Evolutionary conservation across 306 rosid species (phyloP), one percentile per base, ranked within the genome.

Genomic region (Cicer cuneatum): DNA sequence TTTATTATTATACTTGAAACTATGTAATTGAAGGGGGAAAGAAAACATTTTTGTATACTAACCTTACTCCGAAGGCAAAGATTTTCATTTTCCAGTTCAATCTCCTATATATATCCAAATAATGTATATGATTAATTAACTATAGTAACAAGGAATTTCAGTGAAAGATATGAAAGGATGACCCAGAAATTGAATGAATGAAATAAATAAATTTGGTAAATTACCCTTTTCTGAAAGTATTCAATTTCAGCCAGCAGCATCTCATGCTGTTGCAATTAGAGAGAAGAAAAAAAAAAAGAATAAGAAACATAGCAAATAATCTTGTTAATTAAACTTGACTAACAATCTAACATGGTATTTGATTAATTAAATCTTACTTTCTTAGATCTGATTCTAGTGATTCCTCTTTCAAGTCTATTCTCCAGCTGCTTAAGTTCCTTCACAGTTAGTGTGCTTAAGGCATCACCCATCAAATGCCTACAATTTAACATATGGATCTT

Each of bases 401-500:
- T 79, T 74, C 93, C 96, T 80, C 94, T 86, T 80, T 89, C 96
- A 73, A 93, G 92, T 75, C 92, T 89, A 57, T 84, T 93, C 86
- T 93, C 97, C 35, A 93, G 75, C 78, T 93, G 98, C 87, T 93
- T 91, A 5, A 86, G 89, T 56, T 93, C 98, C 79, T 91, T 93
- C 56, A 89, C 88, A 5, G 82, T 87, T 35, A 93, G 81, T 53
- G 92, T 80, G 87, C 93, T 86, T 83, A 91, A 75, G 56, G 92
- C 86, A 80, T 91, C 98, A 14, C 98, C 98, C 94, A 89, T 87
- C 78, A 93, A 81, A 81, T 89, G 90, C 89, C 98, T 93, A 73
- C 71, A 81, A 33, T 59, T 59, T 2, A 59, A 24, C 29, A 24
- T 2, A 24, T 24, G 29, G 3, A 24, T 24, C 29, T 24, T 24